Conservation (phyloP, 139 green algal species). For the Chlamydomonas applanata region DNA sequence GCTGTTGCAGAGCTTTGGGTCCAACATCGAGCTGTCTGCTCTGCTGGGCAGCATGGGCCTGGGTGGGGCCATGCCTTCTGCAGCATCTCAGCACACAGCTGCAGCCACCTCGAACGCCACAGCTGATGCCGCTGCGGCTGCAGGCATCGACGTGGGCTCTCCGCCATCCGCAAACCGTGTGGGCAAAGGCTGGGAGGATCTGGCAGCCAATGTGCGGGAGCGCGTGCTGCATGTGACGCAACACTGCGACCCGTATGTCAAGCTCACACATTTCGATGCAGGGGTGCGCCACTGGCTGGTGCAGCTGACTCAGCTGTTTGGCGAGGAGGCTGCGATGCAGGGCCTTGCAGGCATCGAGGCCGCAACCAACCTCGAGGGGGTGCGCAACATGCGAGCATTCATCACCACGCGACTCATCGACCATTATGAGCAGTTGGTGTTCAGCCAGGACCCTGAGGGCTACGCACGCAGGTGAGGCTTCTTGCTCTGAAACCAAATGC, state of each 20-base stretch:
- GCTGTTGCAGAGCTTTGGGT: no score
- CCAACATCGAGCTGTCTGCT: no score
- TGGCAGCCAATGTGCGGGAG: neutral
- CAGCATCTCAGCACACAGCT: no score
- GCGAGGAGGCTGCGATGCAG: conserved; percentile 23
- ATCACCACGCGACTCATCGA: conserved; percentile 50
- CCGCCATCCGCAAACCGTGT: neutral
- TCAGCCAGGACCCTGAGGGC: conserved; percentile 13
- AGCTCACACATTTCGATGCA: conserved; percentile 43
- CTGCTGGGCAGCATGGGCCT: no score
- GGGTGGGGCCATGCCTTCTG: no score
- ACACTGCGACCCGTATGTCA: neutral
- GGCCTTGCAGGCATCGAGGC: conserved; percentile 29
- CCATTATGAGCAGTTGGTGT: conserved; percentile 31
- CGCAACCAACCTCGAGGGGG: conserved; percentile 37
- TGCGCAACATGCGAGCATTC: conserved; percentile 47
- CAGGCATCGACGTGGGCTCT: no score
- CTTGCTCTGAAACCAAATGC: no score
- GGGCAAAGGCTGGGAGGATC: neutral
- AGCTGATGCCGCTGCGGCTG: no score
- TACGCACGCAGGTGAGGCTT: conserved; percentile 18
- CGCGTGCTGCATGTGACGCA: neutral
- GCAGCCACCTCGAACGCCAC: no score
- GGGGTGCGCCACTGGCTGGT: conserved; percentile 41
- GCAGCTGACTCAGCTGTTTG: conserved; percentile 37